Conservation (phyloP, 129 eudicot genomes). For the Mikania micrantha region DNA sequence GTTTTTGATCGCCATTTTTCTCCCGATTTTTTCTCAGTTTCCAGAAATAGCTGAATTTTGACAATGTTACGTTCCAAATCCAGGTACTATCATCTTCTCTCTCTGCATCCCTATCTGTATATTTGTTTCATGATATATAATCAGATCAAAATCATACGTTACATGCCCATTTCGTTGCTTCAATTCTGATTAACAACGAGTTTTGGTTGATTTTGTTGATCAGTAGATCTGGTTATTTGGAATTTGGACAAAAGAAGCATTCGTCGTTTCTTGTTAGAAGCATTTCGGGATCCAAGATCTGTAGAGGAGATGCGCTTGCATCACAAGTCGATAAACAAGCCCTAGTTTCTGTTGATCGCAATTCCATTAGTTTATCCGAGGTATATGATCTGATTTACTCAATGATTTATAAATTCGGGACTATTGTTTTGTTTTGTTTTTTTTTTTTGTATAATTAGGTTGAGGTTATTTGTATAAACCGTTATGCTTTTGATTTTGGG, state of each 20-base stretch:
- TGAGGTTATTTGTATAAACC: background rate
- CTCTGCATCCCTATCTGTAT: background rate
- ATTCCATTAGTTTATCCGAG: constrained; percentile 39
- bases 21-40: constrained; percentile 30
- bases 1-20: constrained; percentile 5
- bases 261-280: constrained; percentile 40
- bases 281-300: constrained; percentile 51
- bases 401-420: background rate
- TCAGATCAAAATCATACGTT: constrained; percentile 1
- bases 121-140: background rate
- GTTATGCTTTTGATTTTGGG: constrained; percentile 3
- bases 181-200: background rate
- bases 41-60: constrained; percentile 36
- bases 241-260: constrained; percentile 39
- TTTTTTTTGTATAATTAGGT: background rate
- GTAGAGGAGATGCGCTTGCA: constrained; percentile 53
- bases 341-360: constrained; percentile 38
- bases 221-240: constrained; percentile 54
- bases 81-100: constrained; percentile 38
- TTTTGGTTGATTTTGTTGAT: constrained; percentile 17
- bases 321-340: constrained; percentile 50
- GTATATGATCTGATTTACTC: constrained; percentile 10
- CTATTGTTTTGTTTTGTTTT: background rate
- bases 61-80: constrained; percentile 61
- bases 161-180: background rate